A percentile compares a stretch with the other conserved stretches of the same genome.
These are phyloP conservation scores for Monosporascus sp. DNA, from an alignment of 2,329 filamentous ascomycete genomes.

Conservation along the genomic window DNA sequence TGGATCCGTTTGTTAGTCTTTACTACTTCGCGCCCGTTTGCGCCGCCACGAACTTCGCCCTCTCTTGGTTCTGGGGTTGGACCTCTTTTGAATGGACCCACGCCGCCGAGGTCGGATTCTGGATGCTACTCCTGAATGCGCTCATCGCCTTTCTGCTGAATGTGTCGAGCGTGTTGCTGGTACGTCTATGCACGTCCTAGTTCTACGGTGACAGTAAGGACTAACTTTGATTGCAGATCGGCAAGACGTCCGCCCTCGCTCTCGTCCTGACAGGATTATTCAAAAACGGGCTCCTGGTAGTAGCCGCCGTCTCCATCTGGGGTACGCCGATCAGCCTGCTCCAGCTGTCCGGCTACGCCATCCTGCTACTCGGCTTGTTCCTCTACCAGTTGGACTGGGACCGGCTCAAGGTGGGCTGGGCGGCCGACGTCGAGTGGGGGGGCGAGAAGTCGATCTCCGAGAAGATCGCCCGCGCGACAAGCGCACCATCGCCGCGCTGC, in stretches of 20 bases:
- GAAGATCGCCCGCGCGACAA: neutral
- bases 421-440: neutral
- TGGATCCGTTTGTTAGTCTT: constrained; percentile 82
- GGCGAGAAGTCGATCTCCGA: neutral
- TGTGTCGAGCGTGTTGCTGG: constrained; percentile 79
- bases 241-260: constrained; percentile 80
- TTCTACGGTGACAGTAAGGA: neutral
- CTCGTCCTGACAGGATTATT: constrained; percentile 82
- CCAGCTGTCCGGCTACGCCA: constrained; percentile 72
- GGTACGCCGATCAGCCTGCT: constrained; percentile 63
- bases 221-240: constrained; percentile 54
- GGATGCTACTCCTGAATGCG: constrained; percentile 68
- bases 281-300: constrained; percentile 81
- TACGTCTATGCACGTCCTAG: constrained; percentile 40
- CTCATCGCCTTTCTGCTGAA: constrained; percentile 75
- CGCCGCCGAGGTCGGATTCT: constrained; percentile 65
- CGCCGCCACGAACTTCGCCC: constrained; percentile 71
- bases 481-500: neutral
- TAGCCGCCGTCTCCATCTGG: constrained; percentile 74
- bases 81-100: constrained; percentile 39
- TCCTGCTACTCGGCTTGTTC: constrained; percentile 54
- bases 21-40: constrained; percentile 90
- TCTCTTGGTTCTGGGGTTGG: constrained; percentile 28
- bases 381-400: constrained; percentile 39
- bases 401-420: constrained; percentile 4